Evolutionary conservation across 2,329 filamentous ascomycete genomes (phyloP).

Genomic region (Colletotrichum filicis): DNA sequence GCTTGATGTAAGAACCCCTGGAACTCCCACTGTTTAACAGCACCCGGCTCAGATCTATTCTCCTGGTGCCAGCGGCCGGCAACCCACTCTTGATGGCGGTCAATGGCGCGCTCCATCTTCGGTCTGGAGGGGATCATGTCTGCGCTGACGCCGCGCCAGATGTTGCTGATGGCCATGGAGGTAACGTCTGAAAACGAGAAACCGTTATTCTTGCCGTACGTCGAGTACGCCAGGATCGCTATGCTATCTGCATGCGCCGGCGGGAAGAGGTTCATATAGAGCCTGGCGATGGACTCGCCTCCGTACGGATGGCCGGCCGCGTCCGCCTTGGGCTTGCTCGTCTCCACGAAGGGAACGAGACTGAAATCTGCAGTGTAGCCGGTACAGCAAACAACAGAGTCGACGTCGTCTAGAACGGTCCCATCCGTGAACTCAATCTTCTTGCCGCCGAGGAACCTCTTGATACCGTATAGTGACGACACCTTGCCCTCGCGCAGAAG

Average conservation of each 20-base stretch:
- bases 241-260: slow-evolving; percentile 49
- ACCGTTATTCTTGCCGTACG: slow-evolving; percentile 43
- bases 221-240: slow-evolving; percentile 46
- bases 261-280: slow-evolving; percentile 55
- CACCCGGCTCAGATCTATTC: slow-evolving; percentile 31
- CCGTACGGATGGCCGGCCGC: slow-evolving; percentile 38
- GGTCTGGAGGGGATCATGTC: slow-evolving; percentile 41
- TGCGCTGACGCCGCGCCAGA: slow-evolving; percentile 47
- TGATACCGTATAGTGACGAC: slow-evolving; percentile 42
- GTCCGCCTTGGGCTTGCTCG: slow-evolving; percentile 35
- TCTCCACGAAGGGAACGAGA: slow-evolving; percentile 38
- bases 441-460: slow-evolving; percentile 38
- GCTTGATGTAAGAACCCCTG: slow-evolving; percentile 49
- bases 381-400: slow-evolving; percentile 43
- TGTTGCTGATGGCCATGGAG: slow-evolving; percentile 52
- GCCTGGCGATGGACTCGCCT: slow-evolving; percentile 42
- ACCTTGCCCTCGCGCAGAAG: slow-evolving; percentile 41
- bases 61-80: slow-evolving; percentile 38
- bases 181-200: slow-evolving; percentile 49
- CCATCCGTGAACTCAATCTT: slow-evolving; percentile 41
- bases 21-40: slow-evolving; percentile 46
- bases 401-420: slow-evolving; percentile 39
- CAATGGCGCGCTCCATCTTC: slow-evolving; percentile 43
- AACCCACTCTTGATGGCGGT: slow-evolving; percentile 42
- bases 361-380: slow-evolving; percentile 41